Conservation (phyloP, 441 rosid species). For the Erodium moschatum region DNA sequence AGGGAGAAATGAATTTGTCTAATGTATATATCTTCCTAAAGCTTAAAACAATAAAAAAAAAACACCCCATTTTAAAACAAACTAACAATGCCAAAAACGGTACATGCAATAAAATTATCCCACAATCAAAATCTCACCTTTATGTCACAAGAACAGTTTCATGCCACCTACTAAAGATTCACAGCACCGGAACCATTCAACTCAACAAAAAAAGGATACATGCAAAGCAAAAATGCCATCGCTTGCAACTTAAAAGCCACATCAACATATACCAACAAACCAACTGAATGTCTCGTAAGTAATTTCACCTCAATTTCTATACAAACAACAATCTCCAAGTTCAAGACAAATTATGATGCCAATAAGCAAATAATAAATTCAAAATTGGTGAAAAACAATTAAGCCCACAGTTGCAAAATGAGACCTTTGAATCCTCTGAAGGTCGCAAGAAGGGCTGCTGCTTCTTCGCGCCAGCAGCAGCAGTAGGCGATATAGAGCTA, state of each 20-base stretch:
- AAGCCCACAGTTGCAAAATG: background rate
- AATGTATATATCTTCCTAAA: background rate
- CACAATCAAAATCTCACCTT: background rate
- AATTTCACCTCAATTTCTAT: background rate
- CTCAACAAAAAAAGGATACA: background rate
- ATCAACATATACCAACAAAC: background rate
- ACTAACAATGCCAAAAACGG: background rate
- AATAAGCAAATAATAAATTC: background rate
- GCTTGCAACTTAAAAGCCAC: background rate
- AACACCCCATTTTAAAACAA: background rate
- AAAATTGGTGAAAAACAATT: background rate
- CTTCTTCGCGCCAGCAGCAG: constrained; percentile 48
- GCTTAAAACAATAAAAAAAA: background rate
- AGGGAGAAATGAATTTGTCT: background rate
- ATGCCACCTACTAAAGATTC: background rate
- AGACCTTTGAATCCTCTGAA: constrained; percentile 81
- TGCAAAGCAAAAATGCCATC: background rate
- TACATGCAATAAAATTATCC: background rate
- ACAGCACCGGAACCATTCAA: background rate
- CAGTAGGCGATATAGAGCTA: constrained; percentile 66
- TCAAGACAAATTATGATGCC: background rate
- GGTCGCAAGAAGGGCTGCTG: constrained; percentile 52
- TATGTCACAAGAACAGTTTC: background rate
- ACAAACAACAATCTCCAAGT: background rate
- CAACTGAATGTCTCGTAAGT: background rate